These are phyloP conservation scores for Bimuria novae-zelandiae DNA, from an alignment of 2,329 filamentous ascomycete genomes.

Conservation along the genomic window DNA sequence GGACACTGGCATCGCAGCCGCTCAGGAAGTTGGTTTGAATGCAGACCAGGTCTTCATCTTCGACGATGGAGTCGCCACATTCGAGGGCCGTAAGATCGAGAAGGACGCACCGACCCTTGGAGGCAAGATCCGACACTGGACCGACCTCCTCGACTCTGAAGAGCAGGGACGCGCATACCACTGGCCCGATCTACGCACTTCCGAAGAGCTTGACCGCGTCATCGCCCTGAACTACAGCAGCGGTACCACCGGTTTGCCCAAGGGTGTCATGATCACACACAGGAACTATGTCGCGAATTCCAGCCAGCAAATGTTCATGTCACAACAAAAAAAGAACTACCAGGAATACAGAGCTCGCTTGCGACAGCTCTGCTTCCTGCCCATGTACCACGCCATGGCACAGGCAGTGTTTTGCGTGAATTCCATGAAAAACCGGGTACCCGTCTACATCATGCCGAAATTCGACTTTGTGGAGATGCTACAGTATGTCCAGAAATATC, in stretches of 20 bases:
- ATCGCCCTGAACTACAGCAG: slow-evolving; percentile 79
- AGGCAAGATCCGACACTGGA: slow-evolving; percentile 63
- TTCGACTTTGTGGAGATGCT: slow-evolving; percentile 79
- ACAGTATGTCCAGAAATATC: slow-evolving; percentile 67
- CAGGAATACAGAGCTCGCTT: slow-evolving; percentile 49
- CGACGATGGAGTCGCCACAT: slow-evolving; percentile 57
- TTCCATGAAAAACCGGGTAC: slow-evolving; percentile 60
- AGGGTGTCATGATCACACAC: slow-evolving; percentile 84
- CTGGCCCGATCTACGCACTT: slow-evolving; percentile 63
- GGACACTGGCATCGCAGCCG: slow-evolving; percentile 69
- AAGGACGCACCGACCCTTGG: slow-evolving; percentile 37
- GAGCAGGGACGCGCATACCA: slow-evolving; percentile 61
- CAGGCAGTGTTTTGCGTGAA: slow-evolving; percentile 73
- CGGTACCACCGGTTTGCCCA: slow-evolving; percentile 80
- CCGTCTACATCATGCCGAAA: slow-evolving; percentile 76
- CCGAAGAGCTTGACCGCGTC: slow-evolving; percentile 57
- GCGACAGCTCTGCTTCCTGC: slow-evolving; percentile 69
- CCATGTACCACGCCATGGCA: slow-evolving; percentile 58
- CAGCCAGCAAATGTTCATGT: slow-evolving; percentile 60
- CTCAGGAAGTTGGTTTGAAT: slow-evolving; percentile 60
- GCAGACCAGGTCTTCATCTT: slow-evolving; percentile 66
- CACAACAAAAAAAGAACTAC: slow-evolving; percentile 55
- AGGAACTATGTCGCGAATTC: slow-evolving; percentile 75
- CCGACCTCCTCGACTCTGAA: slow-evolving; percentile 56
- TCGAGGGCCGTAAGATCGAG: slow-evolving; percentile 47